A percentile compares a stretch with the other conserved stretches of the same genome.
Conservation (phyloP, 2,329 filamentous ascomycete genomes). For the Harringtonia aguacate region DNA sequence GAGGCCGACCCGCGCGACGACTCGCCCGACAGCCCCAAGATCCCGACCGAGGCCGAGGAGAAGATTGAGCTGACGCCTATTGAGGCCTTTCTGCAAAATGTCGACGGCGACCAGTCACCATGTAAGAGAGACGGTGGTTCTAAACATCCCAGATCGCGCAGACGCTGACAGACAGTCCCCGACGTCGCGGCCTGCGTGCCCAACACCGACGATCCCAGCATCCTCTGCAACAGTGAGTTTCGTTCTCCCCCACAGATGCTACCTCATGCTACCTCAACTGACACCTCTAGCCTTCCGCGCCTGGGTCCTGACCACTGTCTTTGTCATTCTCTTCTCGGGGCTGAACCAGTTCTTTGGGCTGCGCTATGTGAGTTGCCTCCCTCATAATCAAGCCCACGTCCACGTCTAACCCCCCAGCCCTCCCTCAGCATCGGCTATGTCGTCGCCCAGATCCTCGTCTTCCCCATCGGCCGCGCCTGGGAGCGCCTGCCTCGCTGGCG, state of each 20-base stretch:
- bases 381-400: not conserved
- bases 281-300: slow-evolving; percentile 5
- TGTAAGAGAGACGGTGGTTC: no score
- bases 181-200: slow-evolving; percentile 8
- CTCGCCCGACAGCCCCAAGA: no score
- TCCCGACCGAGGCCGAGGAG: not conserved
- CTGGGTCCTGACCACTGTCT: slow-evolving; percentile 7
- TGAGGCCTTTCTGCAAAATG: not conserved
- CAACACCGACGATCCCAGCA: slow-evolving; percentile 7
- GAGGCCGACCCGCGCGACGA: no score
- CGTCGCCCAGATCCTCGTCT: slow-evolving; percentile 46
- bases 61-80: not conserved
- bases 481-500: slow-evolving; percentile 41
- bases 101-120: not conserved
- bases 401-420: slow-evolving; percentile 24
- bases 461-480: slow-evolving; percentile 41
- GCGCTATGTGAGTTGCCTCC: slow-evolving; percentile 3
- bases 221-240: slow-evolving; percentile 6
- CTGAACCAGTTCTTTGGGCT: slow-evolving; percentile 9
- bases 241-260: no score
- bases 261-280: not conserved
- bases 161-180: not conserved
- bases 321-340: slow-evolving; percentile 7
- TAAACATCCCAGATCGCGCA: not conserved
- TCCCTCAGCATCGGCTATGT: slow-evolving; percentile 43